Evolutionary conservation across 768 basidiomycete species (phyloP).

Genomic region (Podaxis pistillaris): DNA sequence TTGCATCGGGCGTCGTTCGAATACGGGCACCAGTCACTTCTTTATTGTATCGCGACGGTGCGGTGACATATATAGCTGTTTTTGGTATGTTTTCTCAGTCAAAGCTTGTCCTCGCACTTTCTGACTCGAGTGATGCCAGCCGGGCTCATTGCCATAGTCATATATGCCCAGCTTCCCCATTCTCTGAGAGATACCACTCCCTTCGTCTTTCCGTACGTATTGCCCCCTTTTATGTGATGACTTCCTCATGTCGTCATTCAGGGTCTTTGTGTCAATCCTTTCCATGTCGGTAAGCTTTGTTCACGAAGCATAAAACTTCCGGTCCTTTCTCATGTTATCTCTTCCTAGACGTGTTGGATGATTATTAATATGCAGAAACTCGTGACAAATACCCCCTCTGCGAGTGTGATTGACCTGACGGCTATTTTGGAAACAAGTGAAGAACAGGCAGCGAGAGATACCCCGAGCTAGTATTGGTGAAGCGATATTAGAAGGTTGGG

Average conservation of each 20-base stretch:
- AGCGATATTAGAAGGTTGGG: not conserved
- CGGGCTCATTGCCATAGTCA: not conserved
- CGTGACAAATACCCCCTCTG: not conserved
- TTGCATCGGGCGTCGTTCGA: not conserved
- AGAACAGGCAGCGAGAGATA: not conserved
- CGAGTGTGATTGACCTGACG: not conserved
- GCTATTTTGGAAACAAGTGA: not conserved
- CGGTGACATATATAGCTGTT: not conserved
- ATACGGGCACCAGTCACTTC: not conserved
- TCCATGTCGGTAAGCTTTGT: not conserved
- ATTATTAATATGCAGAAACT: slow-evolving; percentile 5
- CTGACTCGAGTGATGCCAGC: not conserved
- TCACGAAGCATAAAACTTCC: not conserved
- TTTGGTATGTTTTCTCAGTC: not conserved
- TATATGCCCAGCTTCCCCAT: not conserved
- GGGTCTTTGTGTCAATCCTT: not conserved
- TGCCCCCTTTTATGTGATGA: not conserved
- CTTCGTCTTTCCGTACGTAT: slow-evolving; percentile 6
- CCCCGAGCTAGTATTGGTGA: not conserved
- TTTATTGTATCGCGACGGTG: slow-evolving; percentile 4
- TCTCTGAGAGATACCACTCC: not conserved
- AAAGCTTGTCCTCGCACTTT: not conserved
- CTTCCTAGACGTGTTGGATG: not conserved
- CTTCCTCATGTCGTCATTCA: not conserved
- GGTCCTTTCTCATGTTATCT: not conserved